Evolutionary conservation across 768 basidiomycete species (phyloP).

Genomic region (Phylloporus arenicola): DNA sequence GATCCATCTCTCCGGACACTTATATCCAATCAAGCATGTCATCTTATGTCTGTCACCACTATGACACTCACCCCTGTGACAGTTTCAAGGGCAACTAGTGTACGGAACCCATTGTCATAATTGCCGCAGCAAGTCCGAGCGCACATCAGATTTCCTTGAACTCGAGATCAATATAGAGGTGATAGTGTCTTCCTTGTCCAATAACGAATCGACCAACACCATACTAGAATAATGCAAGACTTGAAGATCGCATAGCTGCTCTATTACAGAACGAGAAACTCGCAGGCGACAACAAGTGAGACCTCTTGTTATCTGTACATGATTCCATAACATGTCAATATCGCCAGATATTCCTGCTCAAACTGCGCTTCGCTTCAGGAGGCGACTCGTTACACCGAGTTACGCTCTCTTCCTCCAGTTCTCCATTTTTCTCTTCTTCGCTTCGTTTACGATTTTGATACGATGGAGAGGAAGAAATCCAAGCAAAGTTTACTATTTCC

Average conservation of each 20-base stretch:
- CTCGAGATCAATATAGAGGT: slow-evolving; percentile 84
- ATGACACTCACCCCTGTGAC: slow-evolving; percentile 6
- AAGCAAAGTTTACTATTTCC: slow-evolving; percentile 82
- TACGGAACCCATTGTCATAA: slow-evolving; percentile 75
- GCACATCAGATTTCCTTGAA: slow-evolving; percentile 71
- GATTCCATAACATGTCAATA: neutral
- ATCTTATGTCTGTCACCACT: neutral
- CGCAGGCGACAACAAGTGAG: slow-evolving; percentile 78
- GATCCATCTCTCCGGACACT: slow-evolving; percentile 58
- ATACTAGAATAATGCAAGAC: slow-evolving; percentile 56
- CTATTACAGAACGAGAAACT: slow-evolving; percentile 67
- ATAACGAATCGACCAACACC: neutral
- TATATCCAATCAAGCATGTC: slow-evolving; percentile 63
- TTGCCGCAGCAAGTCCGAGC: slow-evolving; percentile 68
- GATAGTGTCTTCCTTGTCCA: neutral
- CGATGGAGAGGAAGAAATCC: slow-evolving; percentile 82
- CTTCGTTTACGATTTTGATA: slow-evolving; percentile 81
- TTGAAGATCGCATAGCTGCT: slow-evolving; percentile 68
- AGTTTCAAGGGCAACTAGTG: slow-evolving; percentile 86
- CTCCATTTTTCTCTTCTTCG: slow-evolving; percentile 89
- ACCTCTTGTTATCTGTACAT: neutral
- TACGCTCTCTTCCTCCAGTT: slow-evolving; percentile 74
- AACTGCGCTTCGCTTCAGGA: slow-evolving; percentile 67
- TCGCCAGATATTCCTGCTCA: slow-evolving; percentile 71
- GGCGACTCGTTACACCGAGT: slow-evolving; percentile 71